Evolutionary conservation across 148 eudicot genomes (phyloP), one percentile per base, ranked within the genome.

Genomic region (Dysphania ambrosioides): DNA sequence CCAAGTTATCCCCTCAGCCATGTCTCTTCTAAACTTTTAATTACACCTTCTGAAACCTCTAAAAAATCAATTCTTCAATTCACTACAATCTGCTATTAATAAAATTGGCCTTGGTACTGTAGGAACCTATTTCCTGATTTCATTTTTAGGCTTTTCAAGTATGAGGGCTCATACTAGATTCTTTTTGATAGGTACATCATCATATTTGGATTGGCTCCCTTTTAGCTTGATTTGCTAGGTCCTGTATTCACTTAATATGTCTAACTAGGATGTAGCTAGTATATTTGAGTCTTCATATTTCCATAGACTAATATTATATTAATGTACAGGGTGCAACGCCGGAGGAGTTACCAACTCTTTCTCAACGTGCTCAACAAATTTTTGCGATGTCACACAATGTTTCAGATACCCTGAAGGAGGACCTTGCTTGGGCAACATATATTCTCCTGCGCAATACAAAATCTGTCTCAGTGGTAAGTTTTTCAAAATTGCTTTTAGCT

Each of bases 401-500:
- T 57, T 68, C 89, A 1, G 90, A 89, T 84, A 68, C 69, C 49
- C 70, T 85, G 55, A 90, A 79, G 84, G 97, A 92, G 84, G 97
- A 95, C 79, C 85, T 95, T 79, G 99, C 99, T 77, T 95, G 99
- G 99, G 89, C 85, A 75, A 82, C 97, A 41, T 95, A 89, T 75
- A 84, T 88, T 77, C 80, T 95, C 57, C 77, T 95, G 75, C 92
- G 97, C 69, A 95, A 92, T 79, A 90, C 97, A 78, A 95, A 86
- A 78, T 85, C 92, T 30, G 79, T 89, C 66, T 95, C 99, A 58
- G 97, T 88, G 85, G 98, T 92, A 83, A 77, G 78, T 58, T 42
- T 30, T n/a, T 13, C 21, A 49, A 13, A 18, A 49, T 10, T 11
- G 44, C 19, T 0, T 49, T 51, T 18, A 53, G 58, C 21, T 53